phyloP scores from a whole-genome alignment of 768 basidiomycete species.

The Cyclocybe aegerita region DNA sequence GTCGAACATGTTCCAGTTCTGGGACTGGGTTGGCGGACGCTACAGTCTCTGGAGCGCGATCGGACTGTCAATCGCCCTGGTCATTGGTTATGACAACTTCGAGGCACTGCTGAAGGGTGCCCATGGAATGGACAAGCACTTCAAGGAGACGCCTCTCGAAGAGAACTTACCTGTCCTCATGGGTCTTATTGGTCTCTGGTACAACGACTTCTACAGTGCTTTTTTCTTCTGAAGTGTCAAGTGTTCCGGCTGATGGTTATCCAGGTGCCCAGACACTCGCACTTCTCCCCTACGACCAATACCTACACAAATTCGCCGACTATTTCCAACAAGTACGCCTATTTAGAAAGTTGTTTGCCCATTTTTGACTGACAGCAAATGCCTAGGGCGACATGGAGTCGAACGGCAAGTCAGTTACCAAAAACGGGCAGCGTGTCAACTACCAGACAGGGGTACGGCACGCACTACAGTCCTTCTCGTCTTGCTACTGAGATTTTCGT shows the following conservation, averaged over 20 bases:
- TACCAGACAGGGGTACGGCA: slow-evolving; percentile 91
- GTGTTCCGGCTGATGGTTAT: background rate
- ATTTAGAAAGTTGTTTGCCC: no score
- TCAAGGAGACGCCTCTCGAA: slow-evolving; percentile 85
- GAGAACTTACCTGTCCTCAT: slow-evolving; percentile 90
- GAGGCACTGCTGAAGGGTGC: slow-evolving; percentile 87
- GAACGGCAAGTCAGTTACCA: slow-evolving; percentile 96
- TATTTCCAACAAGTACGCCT: slow-evolving; percentile 89
- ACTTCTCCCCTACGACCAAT: slow-evolving; percentile 97
- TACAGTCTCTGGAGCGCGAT: slow-evolving; percentile 99
- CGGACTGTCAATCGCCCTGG: slow-evolving; percentile 90
- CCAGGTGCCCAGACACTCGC: slow-evolving; percentile 91
- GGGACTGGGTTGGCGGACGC: slow-evolving; percentile 99
- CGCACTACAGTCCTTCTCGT: slow-evolving; percentile 1
- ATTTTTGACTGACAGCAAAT: background rate
- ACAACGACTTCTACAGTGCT: slow-evolving; percentile 94
- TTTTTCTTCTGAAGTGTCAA: background rate
- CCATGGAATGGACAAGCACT: slow-evolving; percentile 98
- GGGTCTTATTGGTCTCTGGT: slow-evolving; percentile 93
- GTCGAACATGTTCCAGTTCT: slow-evolving; percentile 99
- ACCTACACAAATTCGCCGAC: slow-evolving; percentile 98
- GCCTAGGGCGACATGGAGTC: slow-evolving; percentile 97
- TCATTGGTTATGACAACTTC: slow-evolving; percentile 94
- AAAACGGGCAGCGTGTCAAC: slow-evolving; percentile 86
- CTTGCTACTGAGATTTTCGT: background rate